A percentile compares a stretch with the other conserved stretches of the same genome.
Conservation (phyloP, 176 grass and related monocot genomes). For the Avena insularis region DNA sequence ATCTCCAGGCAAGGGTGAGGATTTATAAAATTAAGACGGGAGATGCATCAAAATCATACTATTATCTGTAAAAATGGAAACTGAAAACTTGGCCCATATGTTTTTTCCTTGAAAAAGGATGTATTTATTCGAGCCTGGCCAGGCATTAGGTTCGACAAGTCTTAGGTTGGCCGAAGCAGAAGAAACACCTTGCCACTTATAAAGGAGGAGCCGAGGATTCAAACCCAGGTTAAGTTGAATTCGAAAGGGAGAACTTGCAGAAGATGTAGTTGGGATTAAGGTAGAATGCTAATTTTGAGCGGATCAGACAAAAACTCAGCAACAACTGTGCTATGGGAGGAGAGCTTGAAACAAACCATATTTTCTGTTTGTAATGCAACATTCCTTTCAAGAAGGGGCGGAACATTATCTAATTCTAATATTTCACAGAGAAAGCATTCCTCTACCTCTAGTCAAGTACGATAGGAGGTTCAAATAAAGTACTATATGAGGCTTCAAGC, state of each 20-base stretch:
- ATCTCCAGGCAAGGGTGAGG: conserved; percentile 37
- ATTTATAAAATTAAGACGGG: conserved; percentile 3
- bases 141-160: not conserved
- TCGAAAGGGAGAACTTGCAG: not conserved
- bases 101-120: not conserved
- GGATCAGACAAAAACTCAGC: conserved; percentile 19
- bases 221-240: not conserved
- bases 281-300: not conserved
- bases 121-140: not conserved
- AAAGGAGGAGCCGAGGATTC: not conserved
- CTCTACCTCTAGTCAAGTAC: not conserved
- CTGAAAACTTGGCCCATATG: not conserved
- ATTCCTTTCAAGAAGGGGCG: not conserved
- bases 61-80: conserved; percentile 3
- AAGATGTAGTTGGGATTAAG: not conserved
- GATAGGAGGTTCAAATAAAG: conserved; percentile 10
- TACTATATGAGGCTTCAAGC: not conserved
- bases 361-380: not conserved
- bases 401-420: not conserved
- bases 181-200: conserved; percentile 13
- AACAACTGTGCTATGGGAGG: conserved; percentile 1
- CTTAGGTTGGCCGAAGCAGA: conserved; percentile 5
- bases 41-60: not conserved
- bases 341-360: not conserved
- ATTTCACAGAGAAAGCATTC: not conserved